Conservation (phyloP, 2,329 filamentous ascomycete species). For the Penicillium sclerotigenum region DNA sequence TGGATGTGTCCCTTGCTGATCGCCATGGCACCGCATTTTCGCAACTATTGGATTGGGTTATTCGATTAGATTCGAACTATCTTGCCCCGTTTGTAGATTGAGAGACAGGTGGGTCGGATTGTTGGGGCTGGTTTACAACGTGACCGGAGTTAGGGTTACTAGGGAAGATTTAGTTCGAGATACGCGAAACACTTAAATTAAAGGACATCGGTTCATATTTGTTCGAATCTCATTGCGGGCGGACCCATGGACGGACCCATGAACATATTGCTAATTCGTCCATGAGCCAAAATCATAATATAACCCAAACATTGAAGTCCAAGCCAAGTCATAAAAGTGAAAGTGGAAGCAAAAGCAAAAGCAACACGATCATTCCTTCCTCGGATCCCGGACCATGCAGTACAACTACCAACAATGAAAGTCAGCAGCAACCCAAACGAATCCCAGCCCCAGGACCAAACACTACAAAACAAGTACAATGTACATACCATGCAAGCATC, state of each 20-base stretch:
- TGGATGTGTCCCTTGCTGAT: neutral
- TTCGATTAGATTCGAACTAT: neutral
- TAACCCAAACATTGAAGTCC: neutral
- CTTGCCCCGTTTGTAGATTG: neutral
- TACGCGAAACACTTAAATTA: neutral
- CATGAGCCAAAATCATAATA: neutral
- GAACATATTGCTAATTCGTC: neutral
- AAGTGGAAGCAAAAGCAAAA: neutral
- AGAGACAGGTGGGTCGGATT: neutral
- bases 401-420: constrained; percentile 21
- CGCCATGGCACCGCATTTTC: too few species aligned
- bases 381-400: constrained; percentile 28
- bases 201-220: neutral
- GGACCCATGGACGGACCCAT: neutral
- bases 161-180: neutral
- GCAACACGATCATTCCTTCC: constrained; percentile 2
- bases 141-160: neutral
- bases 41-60: neutral
- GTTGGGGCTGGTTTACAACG: constrained; percentile 1
- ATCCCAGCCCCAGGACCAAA: neutral
- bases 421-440: neutral
- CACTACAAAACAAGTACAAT: neutral
- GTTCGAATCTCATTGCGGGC: neutral
- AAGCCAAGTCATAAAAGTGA: neutral
- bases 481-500: constrained; percentile 51